phyloP scores from a whole-genome alignment of 768 basidiomycete species.

The Lactifluus hygrophoroides region DNA sequence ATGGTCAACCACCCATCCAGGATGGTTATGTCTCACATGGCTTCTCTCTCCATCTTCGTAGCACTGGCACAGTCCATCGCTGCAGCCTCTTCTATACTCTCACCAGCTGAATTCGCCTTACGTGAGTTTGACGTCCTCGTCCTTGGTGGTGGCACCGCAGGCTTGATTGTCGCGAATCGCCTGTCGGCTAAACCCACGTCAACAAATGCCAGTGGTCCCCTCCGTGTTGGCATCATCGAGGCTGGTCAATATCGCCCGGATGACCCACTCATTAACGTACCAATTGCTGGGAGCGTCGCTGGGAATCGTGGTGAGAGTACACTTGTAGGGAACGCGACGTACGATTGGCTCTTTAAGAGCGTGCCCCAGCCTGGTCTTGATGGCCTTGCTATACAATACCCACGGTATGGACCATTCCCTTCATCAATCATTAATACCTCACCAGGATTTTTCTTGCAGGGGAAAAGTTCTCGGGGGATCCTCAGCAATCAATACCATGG shows the following conservation, averaged over 20 bases:
- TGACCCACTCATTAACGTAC: conserved; percentile 17
- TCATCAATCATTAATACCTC: background rate
- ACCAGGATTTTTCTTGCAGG: background rate
- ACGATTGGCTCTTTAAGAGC: conserved; percentile 18
- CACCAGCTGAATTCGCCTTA: conserved; percentile 12
- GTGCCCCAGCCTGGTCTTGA: conserved; percentile 15
- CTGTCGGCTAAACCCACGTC: conserved; percentile 12
- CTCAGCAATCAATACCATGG: conserved; percentile 18
- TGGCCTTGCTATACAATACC: conserved; percentile 14
- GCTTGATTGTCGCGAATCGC: conserved; percentile 17
- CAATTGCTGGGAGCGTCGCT: conserved; percentile 16
- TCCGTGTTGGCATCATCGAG: conserved; percentile 19
- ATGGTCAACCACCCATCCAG: background rate
- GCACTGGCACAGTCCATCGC: background rate
- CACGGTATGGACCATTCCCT: conserved; percentile 1
- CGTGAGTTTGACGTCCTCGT: conserved; percentile 15
- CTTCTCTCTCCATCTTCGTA: background rate
- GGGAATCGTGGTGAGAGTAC: conserved; percentile 14
- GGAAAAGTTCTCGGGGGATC: conserved; percentile 20
- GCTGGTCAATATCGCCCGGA: conserved; percentile 14
- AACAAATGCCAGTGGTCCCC: background rate
- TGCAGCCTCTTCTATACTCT: conserved; percentile 2
- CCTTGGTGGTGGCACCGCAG: conserved; percentile 17
- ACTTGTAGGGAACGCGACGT: conserved; percentile 15
- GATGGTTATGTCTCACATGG: background rate